Evolutionary conservation across 768 basidiomycete genomes (phyloP).

Genomic region (Daedalea quercina): DNA sequence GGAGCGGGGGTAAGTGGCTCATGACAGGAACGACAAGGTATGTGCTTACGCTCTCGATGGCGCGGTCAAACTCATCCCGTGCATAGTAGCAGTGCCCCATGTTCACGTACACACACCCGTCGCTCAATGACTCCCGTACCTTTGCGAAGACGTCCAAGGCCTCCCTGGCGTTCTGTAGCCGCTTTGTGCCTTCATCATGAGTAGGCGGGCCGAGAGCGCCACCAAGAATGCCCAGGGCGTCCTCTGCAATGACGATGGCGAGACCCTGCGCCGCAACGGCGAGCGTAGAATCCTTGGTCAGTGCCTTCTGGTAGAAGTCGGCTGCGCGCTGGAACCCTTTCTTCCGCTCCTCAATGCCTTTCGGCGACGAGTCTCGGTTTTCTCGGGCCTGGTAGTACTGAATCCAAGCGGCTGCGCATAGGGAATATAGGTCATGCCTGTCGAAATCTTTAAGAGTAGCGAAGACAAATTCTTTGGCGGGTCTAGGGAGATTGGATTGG

Average conservation of each 20-base stretch:
- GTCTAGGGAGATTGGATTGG: slow-evolving; percentile 60
- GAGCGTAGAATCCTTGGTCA: slow-evolving; percentile 77
- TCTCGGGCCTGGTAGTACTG: slow-evolving; percentile 84
- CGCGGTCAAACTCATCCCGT: slow-evolving; percentile 90
- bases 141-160: slow-evolving; percentile 88
- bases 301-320: slow-evolving; percentile 89
- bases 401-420: slow-evolving; percentile 86
- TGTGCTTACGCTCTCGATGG: slow-evolving; percentile 83
- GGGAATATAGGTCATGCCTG: slow-evolving; percentile 83
- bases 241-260: slow-evolving; percentile 91
- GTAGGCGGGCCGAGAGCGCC: slow-evolving; percentile 38
- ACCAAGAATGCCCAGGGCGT: slow-evolving; percentile 66
- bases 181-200: slow-evolving; percentile 56
- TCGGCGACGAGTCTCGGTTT: slow-evolving; percentile 53
- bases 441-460: slow-evolving; percentile 81
- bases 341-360: slow-evolving; percentile 62
- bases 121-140: slow-evolving; percentile 78
- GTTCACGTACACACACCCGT: slow-evolving; percentile 87
- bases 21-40: background rate
- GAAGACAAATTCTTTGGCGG: slow-evolving; percentile 87
- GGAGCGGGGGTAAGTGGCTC: slow-evolving; percentile 1
- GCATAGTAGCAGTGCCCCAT: slow-evolving; percentile 95
- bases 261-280: slow-evolving; percentile 94
- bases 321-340: slow-evolving; percentile 76
- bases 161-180: slow-evolving; percentile 72